These are phyloP conservation scores for Ceratobasidium papillatum DNA, from an alignment of 1,284 basidiomycete genomes.

Conservation along the genomic window DNA sequence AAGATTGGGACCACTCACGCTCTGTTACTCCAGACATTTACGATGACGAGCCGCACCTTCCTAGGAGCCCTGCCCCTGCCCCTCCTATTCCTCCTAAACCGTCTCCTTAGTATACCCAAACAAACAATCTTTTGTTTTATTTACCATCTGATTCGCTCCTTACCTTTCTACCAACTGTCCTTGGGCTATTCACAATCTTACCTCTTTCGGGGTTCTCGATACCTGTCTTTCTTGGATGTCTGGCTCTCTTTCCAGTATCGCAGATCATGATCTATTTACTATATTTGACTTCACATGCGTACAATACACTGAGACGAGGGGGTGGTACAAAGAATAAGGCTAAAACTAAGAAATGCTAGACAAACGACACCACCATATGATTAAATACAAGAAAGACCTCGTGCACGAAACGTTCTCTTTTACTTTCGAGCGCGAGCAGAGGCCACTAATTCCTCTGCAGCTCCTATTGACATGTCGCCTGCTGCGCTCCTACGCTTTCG, in stretches of 20 bases:
- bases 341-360: constrained; percentile 3
- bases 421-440: background rate
- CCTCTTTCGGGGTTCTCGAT: background rate
- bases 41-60: background rate
- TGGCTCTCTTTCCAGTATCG: background rate
- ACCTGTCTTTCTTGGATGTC: background rate
- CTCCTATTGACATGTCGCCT: background rate
- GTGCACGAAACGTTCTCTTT: background rate
- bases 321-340: constrained; percentile 19
- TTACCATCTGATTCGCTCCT: constrained; percentile 1
- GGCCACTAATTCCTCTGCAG: background rate
- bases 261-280: constrained; percentile 21
- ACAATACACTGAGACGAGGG: constrained; percentile 19
- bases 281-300: constrained; percentile 13
- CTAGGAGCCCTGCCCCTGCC: background rate
- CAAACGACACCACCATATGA: background rate
- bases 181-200: background rate
- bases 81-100: constrained; percentile 33
- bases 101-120: constrained; percentile 10
- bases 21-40: constrained; percentile 12
- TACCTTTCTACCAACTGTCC: background rate
- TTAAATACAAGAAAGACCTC: constrained; percentile 1
- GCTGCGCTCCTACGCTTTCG: constrained; percentile 24
- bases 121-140: constrained; percentile 8
- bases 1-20: constrained; percentile 30